These are phyloP conservation scores for Claviceps africana DNA, from an alignment of 2,329 filamentous ascomycete species.

Conservation along the genomic window DNA sequence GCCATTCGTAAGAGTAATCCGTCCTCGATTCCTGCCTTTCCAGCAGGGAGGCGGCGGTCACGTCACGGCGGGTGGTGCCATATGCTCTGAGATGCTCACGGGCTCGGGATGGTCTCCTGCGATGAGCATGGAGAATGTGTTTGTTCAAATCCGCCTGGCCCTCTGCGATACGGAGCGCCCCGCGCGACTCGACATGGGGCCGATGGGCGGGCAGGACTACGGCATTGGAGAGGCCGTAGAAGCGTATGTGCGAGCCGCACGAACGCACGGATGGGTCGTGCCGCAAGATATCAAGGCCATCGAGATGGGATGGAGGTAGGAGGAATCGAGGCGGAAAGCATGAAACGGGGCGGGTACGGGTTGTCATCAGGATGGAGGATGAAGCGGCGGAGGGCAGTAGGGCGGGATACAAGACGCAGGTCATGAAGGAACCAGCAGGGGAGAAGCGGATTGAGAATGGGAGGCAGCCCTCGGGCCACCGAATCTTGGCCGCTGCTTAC, in stretches of 20 bases:
- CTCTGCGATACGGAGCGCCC: constrained; percentile 58
- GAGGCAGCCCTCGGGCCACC: too few relatives aligned
- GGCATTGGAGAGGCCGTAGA: constrained; percentile 54
- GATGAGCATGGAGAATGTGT: constrained; percentile 60
- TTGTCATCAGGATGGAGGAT: too few relatives aligned
- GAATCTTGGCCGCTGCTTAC: too few relatives aligned
- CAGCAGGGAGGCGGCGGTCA: constrained; percentile 65
- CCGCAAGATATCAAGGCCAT: constrained; percentile 46
- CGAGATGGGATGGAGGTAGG: constrained; percentile 7
- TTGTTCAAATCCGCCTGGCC: constrained; percentile 69
- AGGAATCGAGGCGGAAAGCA: background rate
- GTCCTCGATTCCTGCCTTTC: constrained; percentile 66
- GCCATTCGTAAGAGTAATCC: constrained; percentile 72
- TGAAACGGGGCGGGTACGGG: too few relatives aligned
- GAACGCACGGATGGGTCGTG: constrained; percentile 57
- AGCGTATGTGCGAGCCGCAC: constrained; percentile 55
- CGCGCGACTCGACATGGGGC: constrained; percentile 44
- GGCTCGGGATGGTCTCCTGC: constrained; percentile 69
- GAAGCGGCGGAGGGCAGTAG: background rate
- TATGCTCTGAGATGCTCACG: constrained; percentile 75
- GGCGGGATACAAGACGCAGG: too few relatives aligned
- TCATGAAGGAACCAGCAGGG: too few relatives aligned
- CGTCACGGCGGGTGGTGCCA: constrained; percentile 68
- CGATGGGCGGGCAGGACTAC: constrained; percentile 36
- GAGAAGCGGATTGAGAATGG: too few relatives aligned